Evolutionary conservation across 2,329 filamentous ascomycete genomes (phyloP).

Genomic region (Claviceps sp.): DNA sequence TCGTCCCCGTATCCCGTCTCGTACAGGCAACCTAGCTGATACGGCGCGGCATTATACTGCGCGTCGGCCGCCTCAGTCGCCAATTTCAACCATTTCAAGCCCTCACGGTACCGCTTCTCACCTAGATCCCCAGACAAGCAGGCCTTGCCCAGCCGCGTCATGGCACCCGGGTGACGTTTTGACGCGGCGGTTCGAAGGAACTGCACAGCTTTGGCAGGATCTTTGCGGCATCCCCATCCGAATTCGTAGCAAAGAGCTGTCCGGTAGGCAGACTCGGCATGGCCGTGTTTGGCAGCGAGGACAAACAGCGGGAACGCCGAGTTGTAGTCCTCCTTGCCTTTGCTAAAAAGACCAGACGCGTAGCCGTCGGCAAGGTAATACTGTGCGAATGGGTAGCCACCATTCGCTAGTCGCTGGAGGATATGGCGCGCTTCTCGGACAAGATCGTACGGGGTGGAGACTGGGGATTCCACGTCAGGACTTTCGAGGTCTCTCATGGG

Average conservation of each 20-base stretch:
- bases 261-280: slow-evolving; percentile 90
- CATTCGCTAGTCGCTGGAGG: slow-evolving; percentile 71
- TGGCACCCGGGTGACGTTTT: slow-evolving; percentile 90
- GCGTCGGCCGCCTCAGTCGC: slow-evolving; percentile 78
- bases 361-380: slow-evolving; percentile 95
- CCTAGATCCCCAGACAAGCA: slow-evolving; percentile 85
- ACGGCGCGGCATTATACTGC: slow-evolving; percentile 88
- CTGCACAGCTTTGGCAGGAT: slow-evolving; percentile 83
- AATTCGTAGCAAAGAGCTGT: slow-evolving; percentile 95
- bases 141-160: slow-evolving; percentile 81
- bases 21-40: slow-evolving; percentile 78
- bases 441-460: slow-evolving; percentile 50
- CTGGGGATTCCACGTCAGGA: slow-evolving; percentile 30
- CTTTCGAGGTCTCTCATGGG: slow-evolving; percentile 32
- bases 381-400: slow-evolving; percentile 90
- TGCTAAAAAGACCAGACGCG: slow-evolving; percentile 87
- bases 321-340: slow-evolving; percentile 84
- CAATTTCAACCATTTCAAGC: slow-evolving; percentile 91
- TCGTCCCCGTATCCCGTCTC: slow-evolving; percentile 91
- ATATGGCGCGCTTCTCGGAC: slow-evolving; percentile 82
- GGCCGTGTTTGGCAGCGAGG: slow-evolving; percentile 88
- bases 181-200: slow-evolving; percentile 83
- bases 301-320: slow-evolving; percentile 87
- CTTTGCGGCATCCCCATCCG: slow-evolving; percentile 87
- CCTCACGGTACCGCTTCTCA: slow-evolving; percentile 74